Evolutionary conservation across 352 stramenopile species (phyloP), one percentile per base, ranked within the genome.

Genomic region (Phytophthora capsici): DNA sequence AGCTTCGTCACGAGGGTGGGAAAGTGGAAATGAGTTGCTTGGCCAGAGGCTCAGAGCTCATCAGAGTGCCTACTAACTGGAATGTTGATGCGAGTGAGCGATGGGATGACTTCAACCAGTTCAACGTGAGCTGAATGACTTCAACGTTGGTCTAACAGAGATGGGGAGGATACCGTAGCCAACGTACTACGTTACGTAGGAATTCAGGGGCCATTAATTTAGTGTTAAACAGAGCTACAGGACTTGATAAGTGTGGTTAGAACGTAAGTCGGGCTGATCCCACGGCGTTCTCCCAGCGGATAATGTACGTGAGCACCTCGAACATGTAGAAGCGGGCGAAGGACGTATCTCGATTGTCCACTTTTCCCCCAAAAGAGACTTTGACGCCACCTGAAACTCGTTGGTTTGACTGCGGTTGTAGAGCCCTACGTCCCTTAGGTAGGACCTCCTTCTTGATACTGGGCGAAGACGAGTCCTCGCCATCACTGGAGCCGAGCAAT

Each of bases 261-360:
- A 73, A 73, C 25, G 73, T 71, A 28, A 82, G 68, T 2, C 71
- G 67, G 10, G 71, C 67, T 17, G 66, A 73, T 5, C 66, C 71
- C 23, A 80, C 74, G 5, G 68, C 71, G 55, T 73, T 77, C 34
- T 82, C 74, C 74, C 74, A 82, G 3, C 74, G 67, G 40, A 82
- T 75, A 37, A 82, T 79, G 54, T 78, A 80, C 47, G 74, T 78
- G 49, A 82, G 66, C 54, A 82, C 74, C 44, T 82, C 74, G 28
- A 82, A 79, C 57, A 82, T 75, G 53, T 79, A 82, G 22, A 80
- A 82, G n/a, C 62, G 69, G 19, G 71, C 63, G 44, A 68, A 84
- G 19, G 69, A 64, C 12, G 64, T 34, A 41, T 84, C 75, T 48
- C 67, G 67, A 48, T 82, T 84, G 57, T 80, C 67, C 55, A 82